Conservation (phyloP, 176 grass and related monocot species). For the Urochloa ruziziensis region DNA sequence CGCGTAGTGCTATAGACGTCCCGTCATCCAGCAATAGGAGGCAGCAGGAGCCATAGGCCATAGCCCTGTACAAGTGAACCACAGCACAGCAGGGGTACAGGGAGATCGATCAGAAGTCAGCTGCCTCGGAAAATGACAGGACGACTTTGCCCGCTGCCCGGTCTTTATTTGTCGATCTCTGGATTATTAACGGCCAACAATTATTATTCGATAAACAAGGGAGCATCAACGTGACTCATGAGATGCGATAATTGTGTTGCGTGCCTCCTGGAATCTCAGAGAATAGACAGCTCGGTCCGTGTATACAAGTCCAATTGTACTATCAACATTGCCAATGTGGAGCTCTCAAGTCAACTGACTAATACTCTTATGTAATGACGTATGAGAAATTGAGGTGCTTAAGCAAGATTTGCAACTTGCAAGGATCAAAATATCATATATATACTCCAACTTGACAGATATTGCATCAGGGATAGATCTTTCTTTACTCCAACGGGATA, state of each 20-base stretch:
- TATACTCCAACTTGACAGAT: background rate
- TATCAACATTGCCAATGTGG: background rate
- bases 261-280: no score
- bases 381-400: background rate
- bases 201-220: no score
- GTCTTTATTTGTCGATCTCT: no score
- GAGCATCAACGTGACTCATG: no score
- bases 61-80: background rate
- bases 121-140: background rate
- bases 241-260: no score
- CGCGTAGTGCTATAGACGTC: background rate
- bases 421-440: background rate
- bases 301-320: background rate
- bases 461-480: background rate
- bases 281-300: no score
- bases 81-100: background rate
- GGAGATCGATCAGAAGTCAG: background rate
- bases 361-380: no score
- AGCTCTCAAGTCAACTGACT: background rate
- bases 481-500: background rate
- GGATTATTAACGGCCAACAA: no score
- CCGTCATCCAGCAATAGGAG: background rate
- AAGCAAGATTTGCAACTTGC: background rate
- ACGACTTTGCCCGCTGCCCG: no score
- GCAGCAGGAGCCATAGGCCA: background rate